Percentiles rank a stretch among this genome's conserved stretches.
phyloP scores from a whole-genome alignment of 805 yeast species.

The Teunomyces stri region DNA sequence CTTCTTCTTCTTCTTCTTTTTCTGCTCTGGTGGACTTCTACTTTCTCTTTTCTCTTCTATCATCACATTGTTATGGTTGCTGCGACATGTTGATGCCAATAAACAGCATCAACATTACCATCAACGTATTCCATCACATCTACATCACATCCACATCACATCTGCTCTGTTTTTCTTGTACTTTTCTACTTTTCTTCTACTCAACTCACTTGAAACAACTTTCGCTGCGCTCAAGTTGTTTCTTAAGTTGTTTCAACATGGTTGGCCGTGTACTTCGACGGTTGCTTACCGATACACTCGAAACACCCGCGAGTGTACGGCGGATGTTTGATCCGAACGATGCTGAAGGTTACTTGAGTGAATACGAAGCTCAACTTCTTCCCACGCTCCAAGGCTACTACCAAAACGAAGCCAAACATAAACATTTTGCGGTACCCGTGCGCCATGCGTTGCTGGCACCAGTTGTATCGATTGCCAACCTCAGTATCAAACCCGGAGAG shows the following conservation, averaged over 20 bases:
- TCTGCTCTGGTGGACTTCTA: no score
- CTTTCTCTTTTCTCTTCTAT: no score
- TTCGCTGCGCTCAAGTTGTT: no score
- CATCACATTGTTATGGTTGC: no score
- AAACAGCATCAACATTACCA: no score
- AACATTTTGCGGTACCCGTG: constrained; percentile 16
- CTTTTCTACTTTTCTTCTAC: no score
- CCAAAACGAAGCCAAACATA: background rate
- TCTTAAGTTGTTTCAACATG: background rate
- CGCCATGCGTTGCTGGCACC: constrained; percentile 33
- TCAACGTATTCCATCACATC: no score
- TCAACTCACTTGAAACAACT: no score
- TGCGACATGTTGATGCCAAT: no score
- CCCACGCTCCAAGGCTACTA: background rate
- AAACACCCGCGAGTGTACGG: background rate
- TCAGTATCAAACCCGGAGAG: constrained; percentile 38
- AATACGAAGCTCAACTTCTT: background rate
- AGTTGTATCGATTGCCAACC: constrained; percentile 25
- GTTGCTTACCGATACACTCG: background rate
- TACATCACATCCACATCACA: no score
- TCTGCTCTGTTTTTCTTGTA: no score
- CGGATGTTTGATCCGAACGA: constrained; percentile 3
- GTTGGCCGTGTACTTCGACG: background rate
- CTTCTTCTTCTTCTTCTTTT: no score
- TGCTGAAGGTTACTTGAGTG: background rate